Base-by-base conservation (phyloP, 192 early-diverging fungal genomes). In the Coemansia biformis region DNA sequence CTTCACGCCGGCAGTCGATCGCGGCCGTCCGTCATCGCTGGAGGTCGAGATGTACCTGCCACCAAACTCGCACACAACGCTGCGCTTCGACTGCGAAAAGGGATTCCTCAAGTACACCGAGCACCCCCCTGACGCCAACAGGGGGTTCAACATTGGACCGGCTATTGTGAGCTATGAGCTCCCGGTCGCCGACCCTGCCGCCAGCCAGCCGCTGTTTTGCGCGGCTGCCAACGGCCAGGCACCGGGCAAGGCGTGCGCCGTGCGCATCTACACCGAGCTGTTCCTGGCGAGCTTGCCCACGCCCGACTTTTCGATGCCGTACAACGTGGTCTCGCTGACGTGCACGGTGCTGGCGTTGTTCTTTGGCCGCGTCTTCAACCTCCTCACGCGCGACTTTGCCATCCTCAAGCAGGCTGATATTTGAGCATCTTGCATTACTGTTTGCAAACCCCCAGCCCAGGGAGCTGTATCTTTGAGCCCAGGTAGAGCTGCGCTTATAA, bases 241-340 rank as follows among this genome's bases (percentile, higher is more conserved):
- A 5, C 36, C 10, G 3, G n/a, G 26, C 11, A 16, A 30, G 13
- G 49, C 44, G 16, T 73, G 63, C 46, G 37, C 57, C 29, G 71
- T 72, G 45, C 63, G 81, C 8, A 59, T 92, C 4, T 93, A 90
- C 54, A 92, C 90, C 0, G 90, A 94, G 58, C 81, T 83, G 10
- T 51, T 96, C n/a, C 74, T 97, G 23, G 80, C 94, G 36, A 86
- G 82, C 45, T 77, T 96, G 39, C 93, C 96, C 1, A 96, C 93
- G 6, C 93, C 96, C 4, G 96, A 99, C 52, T 99, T 99, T 46
- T 88, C 85, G 40, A 99, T 99, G 96, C 93, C 93, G 0, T 99
- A 99, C 75, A 99, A 99, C 72, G 93, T 97, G 39, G 93, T 99
- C 44, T 95, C 96, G 1, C 78, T 97, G 68, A 92, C 93, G 9